Percentiles rank a stretch among this genome's conserved stretches.
Conservation (phyloP, 2,329 filamentous ascomycete species). For the Calonectria montana region DNA sequence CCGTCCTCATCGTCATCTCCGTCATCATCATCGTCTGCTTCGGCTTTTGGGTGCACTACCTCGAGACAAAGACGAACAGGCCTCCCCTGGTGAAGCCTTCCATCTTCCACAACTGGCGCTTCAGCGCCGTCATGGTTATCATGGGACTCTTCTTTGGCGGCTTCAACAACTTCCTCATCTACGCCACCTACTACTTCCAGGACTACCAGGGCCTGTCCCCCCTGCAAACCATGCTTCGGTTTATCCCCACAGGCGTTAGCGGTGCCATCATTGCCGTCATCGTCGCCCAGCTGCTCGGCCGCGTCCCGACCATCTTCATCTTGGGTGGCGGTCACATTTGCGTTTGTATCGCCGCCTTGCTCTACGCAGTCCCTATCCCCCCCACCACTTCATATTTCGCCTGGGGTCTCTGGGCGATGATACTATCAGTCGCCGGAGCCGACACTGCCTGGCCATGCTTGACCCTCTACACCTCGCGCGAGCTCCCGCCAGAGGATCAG, state of each 20-base stretch:
- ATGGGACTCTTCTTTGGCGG: conserved; percentile 75
- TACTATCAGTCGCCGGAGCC: conserved; percentile 72
- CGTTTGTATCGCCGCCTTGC: conserved; percentile 65
- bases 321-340: conserved; percentile 68
- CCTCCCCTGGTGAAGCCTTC: conserved; percentile 75
- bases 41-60: conserved; percentile 68
- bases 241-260: conserved; percentile 72
- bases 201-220: conserved; percentile 71
- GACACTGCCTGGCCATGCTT: conserved; percentile 75
- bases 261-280: conserved; percentile 68
- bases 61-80: conserved; percentile 46
- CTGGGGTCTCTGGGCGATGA: conserved; percentile 74
- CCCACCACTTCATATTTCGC: conserved; percentile 73
- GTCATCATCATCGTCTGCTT: conserved; percentile 67
- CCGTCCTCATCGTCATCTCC: conserved; percentile 68
- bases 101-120: conserved; percentile 69
- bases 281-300: conserved; percentile 66
- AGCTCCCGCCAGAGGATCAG: conserved; percentile 72
- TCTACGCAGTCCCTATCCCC: conserved; percentile 74
- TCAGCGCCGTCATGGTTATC: conserved; percentile 72
- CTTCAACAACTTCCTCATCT: conserved; percentile 77
- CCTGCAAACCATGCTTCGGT: conserved; percentile 76
- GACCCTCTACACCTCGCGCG: conserved; percentile 73
- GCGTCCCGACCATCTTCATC: conserved; percentile 68
- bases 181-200: conserved; percentile 78